phyloP scores from a whole-genome alignment of 1,284 basidiomycete genomes.

The Ganoderma boninense region DNA sequence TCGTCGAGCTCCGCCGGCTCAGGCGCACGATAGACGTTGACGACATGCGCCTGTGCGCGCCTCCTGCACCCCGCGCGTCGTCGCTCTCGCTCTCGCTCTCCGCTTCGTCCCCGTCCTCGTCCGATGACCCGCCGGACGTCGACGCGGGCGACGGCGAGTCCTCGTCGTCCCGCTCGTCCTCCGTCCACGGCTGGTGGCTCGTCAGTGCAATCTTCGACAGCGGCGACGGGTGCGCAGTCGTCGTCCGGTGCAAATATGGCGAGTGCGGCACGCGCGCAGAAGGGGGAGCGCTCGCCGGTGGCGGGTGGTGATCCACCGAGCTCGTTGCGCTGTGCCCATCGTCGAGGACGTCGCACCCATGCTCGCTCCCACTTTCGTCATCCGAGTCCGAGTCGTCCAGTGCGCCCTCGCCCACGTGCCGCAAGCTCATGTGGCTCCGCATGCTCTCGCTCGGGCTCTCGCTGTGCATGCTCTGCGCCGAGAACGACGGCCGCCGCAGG shows the following conservation, averaged over 20 bases:
- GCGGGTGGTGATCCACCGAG: slow-evolving; percentile 10
- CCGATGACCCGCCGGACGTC: slow-evolving; percentile 43
- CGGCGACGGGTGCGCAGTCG: slow-evolving; percentile 63
- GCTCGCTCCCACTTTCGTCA: slow-evolving; percentile 49
- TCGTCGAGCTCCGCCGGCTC: slow-evolving; percentile 28
- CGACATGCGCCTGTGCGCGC: background rate
- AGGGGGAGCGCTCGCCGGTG: background rate
- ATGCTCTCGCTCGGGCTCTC: slow-evolving; percentile 33
- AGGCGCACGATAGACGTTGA: slow-evolving; percentile 14
- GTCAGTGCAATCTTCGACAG: slow-evolving; percentile 58
- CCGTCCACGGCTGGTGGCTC: slow-evolving; percentile 58
- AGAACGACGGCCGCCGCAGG: slow-evolving; percentile 37
- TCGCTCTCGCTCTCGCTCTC: slow-evolving; percentile 2
- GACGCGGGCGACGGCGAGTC: slow-evolving; percentile 56
- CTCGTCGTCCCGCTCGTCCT: slow-evolving; percentile 53
- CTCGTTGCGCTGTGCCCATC: slow-evolving; percentile 8
- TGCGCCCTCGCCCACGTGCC: slow-evolving; percentile 78
- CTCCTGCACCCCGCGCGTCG: slow-evolving; percentile 6
- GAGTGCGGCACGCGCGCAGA: slow-evolving; percentile 40
- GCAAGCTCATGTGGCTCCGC: slow-evolving; percentile 41
- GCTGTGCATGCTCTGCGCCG: slow-evolving; percentile 37
- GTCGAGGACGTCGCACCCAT: slow-evolving; percentile 49
- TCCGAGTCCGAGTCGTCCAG: slow-evolving; percentile 78
- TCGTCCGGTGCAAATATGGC: slow-evolving; percentile 45
- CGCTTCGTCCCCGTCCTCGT: slow-evolving; percentile 14